A percentile compares a stretch with the other conserved stretches of the same genome.
Evolutionary conservation across 371 early-diverging fungal species (phyloP).

Genomic region (Rhizopus delemar): DNA sequence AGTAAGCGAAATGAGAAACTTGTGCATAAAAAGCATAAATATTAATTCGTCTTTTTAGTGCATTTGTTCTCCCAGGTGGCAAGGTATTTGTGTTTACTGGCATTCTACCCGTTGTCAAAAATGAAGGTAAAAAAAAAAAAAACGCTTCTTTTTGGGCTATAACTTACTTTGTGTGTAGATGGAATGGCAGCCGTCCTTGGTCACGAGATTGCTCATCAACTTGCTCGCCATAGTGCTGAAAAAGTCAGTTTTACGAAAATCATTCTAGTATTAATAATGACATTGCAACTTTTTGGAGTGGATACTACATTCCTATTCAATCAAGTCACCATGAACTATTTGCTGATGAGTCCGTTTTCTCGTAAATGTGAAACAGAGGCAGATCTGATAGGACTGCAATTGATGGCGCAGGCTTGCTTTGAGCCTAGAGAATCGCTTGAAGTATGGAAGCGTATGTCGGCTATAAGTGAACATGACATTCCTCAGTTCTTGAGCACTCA

Average conservation of each 20-base stretch:
- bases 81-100: conserved; percentile 92
- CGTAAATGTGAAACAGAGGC: conserved; percentile 92
- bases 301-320: conserved; percentile 56
- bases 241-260: conserved; percentile 78
- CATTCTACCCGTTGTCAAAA: conserved; percentile 75
- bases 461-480: conserved; percentile 21
- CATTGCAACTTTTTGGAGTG: conserved; percentile 45
- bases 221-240: conserved; percentile 82
- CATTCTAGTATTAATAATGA: conserved; percentile 50
- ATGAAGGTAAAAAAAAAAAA: conserved; percentile 54
- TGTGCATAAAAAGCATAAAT: not conserved
- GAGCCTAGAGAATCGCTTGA: conserved; percentile 77
- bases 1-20: conserved; percentile 39
- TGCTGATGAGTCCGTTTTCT: conserved; percentile 80
- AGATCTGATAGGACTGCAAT: conserved; percentile 81
- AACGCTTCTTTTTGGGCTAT: not conserved
- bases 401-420: conserved; percentile 94
- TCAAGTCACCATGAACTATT: conserved; percentile 54
- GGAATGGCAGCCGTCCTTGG: conserved; percentile 93
- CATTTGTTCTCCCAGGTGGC: conserved; percentile 92
- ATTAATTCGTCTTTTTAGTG: conserved; percentile 38
- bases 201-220: conserved; percentile 87
- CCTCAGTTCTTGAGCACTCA: conserved; percentile 86
- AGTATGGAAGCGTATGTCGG: conserved; percentile 65
- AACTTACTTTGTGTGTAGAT: conserved; percentile 29